Evolutionary conservation across 306 rosid genomes (phyloP).

Genomic region (Dryas alaskensis): DNA sequence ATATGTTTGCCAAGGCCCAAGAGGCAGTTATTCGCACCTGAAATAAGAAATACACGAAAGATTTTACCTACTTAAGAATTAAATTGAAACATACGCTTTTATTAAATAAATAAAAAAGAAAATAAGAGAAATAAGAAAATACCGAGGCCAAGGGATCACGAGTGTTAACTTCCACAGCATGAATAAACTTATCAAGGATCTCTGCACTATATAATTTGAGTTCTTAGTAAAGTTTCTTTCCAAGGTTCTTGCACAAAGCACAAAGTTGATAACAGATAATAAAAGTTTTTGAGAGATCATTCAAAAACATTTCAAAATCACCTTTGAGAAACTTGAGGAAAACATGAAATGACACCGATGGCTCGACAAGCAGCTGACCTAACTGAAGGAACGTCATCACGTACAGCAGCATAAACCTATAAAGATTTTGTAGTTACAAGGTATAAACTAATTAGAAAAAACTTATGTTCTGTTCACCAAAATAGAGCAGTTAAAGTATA

Average conservation of each 20-base stretch:
- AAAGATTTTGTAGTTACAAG: slow-evolving; percentile 25
- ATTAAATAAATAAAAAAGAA: background rate
- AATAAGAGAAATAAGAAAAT: slow-evolving; percentile 13
- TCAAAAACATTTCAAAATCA: slow-evolving; percentile 34
- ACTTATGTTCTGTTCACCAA: slow-evolving; percentile 18
- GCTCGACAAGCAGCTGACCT: slow-evolving; percentile 98
- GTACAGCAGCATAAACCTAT: slow-evolving; percentile 61
- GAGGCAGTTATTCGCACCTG: slow-evolving; percentile 92
- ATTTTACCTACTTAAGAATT: slow-evolving; percentile 18
- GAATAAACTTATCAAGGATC: slow-evolving; percentile 70
- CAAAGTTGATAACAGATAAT: background rate
- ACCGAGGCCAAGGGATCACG: slow-evolving; percentile 66
- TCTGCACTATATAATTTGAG: slow-evolving; percentile 62
- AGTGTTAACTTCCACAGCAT: slow-evolving; percentile 76
- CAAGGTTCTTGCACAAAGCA: slow-evolving; percentile 10
- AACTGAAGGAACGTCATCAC: slow-evolving; percentile 70
- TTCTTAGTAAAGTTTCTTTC: slow-evolving; percentile 18
- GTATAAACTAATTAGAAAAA: background rate
- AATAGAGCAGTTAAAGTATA: slow-evolving; percentile 15
- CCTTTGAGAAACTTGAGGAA: slow-evolving; percentile 88
- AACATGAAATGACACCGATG: slow-evolving; percentile 85
- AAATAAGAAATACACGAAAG: slow-evolving; percentile 20
- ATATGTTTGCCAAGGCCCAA: slow-evolving; percentile 96
- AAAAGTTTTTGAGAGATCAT: background rate
- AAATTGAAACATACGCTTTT: background rate